Base-by-base conservation (phyloP, 2,329 filamentous ascomycete genomes). In the Phoma herbarum region DNA sequence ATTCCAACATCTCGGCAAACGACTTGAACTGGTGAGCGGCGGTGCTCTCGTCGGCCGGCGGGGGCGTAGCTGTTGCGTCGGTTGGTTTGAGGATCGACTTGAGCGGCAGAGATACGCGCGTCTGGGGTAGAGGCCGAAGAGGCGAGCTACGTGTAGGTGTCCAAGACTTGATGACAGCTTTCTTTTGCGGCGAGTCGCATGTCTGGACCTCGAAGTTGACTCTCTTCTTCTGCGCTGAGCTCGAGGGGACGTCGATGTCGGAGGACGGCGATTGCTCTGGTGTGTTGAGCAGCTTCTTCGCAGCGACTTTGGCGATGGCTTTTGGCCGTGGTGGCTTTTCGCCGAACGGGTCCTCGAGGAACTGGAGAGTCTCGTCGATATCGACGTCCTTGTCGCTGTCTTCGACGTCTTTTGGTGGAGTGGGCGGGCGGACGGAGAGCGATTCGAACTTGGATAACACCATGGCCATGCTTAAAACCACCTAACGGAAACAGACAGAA, bases 1-100 rank as follows among this genome's bases (percentile, higher is more conserved):
- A 96, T 67, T 96, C 91, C 64, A 98, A 80, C 89, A 97, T 95
- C 67, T 87, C 87, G 63, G 85, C 84, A 57, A 97, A 88, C 37
- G 85, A 88, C 43, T 84, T 81, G 61, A 82, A 80, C 25, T 79
- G 82, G 64, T 80, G 83, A 58, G 78, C 78, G 61, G 74, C 77
- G 67, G 67, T 72, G 70, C 61, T 69, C 75, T 73, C 75, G 64
- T 79, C 69, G 62, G 75, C 62, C 12, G 69, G 62, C 61, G 79
- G 65, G 57, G 75, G 61, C 67, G 78, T 65, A 52, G 71, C 57
- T 52, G 74, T 64, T 60, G 71, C 77, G 79, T 72, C 76, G 82
- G 75, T 85, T 22, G 87, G 84, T 75, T 99, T 99, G 59, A 99
- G 84, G 52, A 99, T 99, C 3, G 88, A 89, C 68, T 88, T 89